Percentiles rank a stretch among this genome's conserved stretches.
phyloP scores from a whole-genome alignment of 192 early-diverging fungal genomes.

The Coemansia sp. region DNA sequence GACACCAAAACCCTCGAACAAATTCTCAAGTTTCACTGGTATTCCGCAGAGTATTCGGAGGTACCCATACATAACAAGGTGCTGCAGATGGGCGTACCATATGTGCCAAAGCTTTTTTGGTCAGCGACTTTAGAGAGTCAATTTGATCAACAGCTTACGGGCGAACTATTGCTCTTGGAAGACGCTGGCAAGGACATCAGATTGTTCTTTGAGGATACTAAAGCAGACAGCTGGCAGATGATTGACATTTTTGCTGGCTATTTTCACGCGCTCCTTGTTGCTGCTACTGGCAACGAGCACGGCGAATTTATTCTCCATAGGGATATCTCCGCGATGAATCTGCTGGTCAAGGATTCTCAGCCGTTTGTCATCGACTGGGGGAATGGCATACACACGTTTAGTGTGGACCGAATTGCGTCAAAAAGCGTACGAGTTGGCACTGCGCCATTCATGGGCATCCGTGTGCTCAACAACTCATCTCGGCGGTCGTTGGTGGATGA shows the following conservation, averaged over 20 bases:
- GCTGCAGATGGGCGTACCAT: neutral
- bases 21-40: neutral
- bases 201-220: neutral
- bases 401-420: neutral
- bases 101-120: neutral
- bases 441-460: neutral
- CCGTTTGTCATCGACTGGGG: neutral
- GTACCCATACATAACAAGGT: neutral
- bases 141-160: neutral
- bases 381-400: neutral
- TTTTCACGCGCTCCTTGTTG: neutral
- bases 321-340: neutral
- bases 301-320: neutral
- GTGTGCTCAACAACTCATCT: neutral
- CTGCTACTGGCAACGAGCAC: neutral
- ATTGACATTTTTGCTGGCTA: neutral
- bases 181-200: neutral
- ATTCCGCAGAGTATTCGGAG: neutral
- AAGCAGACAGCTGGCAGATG: neutral
- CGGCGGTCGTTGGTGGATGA: neutral
- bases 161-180: neutral
- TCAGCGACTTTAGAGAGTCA: neutral
- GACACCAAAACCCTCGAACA: neutral
- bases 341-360: neutral
- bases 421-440: neutral